phyloP scores from a whole-genome alignment of 495 filamentous ascomycete species.

The Penicillium chermesinum region DNA sequence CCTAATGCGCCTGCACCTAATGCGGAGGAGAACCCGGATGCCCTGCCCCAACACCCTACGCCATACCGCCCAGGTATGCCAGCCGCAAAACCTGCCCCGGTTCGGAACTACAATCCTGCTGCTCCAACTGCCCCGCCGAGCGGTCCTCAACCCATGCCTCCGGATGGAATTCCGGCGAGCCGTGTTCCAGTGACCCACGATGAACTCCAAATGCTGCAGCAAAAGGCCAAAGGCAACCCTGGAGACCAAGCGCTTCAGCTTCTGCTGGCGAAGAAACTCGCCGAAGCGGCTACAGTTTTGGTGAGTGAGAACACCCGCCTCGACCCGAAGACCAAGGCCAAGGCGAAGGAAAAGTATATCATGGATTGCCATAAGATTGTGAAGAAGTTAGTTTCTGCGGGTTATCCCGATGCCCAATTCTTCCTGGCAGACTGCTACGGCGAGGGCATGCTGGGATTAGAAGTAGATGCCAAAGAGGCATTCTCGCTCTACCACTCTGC shows the following conservation, averaged over 20 bases:
- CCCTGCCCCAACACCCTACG: constrained; percentile 68
- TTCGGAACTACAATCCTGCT: constrained; percentile 63
- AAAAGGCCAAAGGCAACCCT: constrained; percentile 61
- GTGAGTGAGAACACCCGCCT: constrained; percentile 61
- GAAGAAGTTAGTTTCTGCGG: constrained; percentile 69
- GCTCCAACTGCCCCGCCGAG: constrained; percentile 24
- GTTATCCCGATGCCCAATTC: constrained; percentile 84
- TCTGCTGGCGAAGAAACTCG: constrained; percentile 72
- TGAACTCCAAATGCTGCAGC: constrained; percentile 71
- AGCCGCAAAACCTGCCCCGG: constrained; percentile 59
- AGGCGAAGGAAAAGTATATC: constrained; percentile 76
- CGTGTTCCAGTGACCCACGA: constrained; percentile 61
- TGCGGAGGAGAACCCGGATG: constrained; percentile 50
- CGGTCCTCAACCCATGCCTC: constrained; percentile 26
- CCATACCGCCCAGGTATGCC: constrained; percentile 74
- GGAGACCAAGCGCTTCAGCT: constrained; percentile 67
- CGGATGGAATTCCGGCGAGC: constrained; percentile 20
- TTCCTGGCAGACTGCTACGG: constrained; percentile 88
- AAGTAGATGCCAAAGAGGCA: constrained; percentile 80
- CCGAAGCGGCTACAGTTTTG: constrained; percentile 76
- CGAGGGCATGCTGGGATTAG: constrained; percentile 62
- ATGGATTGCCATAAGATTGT: constrained; percentile 84
- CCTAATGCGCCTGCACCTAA: constrained; percentile 6
- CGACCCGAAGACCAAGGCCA: constrained; percentile 68
- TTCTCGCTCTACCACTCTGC: constrained; percentile 91